Base-by-base conservation (phyloP, 2,329 filamentous ascomycete genomes). In the Gnomoniopsis sp. region DNA sequence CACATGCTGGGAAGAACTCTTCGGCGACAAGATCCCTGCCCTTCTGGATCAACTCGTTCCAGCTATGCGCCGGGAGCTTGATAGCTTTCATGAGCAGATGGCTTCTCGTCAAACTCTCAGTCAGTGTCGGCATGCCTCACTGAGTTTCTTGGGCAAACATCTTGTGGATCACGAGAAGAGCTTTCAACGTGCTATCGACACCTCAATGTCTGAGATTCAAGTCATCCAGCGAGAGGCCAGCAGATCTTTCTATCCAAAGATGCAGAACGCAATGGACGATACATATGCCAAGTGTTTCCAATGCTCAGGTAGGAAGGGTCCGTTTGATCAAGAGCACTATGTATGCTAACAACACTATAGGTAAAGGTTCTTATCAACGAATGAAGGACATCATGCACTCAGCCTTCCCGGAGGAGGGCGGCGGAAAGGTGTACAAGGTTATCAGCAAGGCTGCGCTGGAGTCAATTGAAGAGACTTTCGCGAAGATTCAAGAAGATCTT, bases 1-100 rank as follows among this genome's bases (percentile, higher is more conserved):
- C 3, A 41, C 17, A 43, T 2, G 14, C 2, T 61, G 59, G 59
- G 59, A 61, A 15, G 22, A 23, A 1, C 11, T 36, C 1, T 61
- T 61, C 8, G 23, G 23, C 10, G 22, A 23, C n/a, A 41, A 15
- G 7, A 51, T 61, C 3, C 59, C 59, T 1, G 4, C 1, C 0
- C 12, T n/a, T 1, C 41, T 61, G 2, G 50, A 55, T 41, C 19
- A 33, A 1, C 19, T 61, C 7, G 15, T 17, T 14, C 2, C 1
- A 1, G 4, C 1, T 1, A 49, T 54, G 8, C 11, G 10, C 3
- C 2, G 49, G 3, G n/a, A 2, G 14, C 21, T 61, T 36, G n/a
- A 22, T 0, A 33, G 36, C 0, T 61, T 61, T 19, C 55, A 61
- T 15, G 17, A 26, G 14, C 41, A 3, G 7, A 58, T 61, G 47